These are phyloP conservation scores for Aspergillus biplanus DNA, from an alignment of 495 filamentous ascomycete species.

Conservation along the genomic window DNA sequence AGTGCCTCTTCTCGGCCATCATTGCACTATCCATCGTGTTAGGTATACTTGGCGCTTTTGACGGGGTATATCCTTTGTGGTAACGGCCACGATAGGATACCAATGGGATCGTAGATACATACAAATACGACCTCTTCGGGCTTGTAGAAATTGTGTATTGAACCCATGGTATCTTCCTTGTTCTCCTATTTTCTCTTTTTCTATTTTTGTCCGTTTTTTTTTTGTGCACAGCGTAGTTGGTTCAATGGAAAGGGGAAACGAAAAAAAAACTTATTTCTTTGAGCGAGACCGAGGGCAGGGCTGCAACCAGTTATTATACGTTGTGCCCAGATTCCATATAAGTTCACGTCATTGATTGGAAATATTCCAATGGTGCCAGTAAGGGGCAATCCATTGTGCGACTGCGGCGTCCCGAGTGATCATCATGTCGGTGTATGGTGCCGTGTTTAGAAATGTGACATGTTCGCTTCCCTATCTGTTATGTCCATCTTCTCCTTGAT, in stretches of 20 bases:
- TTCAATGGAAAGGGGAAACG: no score
- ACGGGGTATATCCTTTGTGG: no score
- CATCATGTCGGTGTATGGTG: no score
- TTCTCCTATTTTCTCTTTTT: neutral
- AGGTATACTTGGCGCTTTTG: no score
- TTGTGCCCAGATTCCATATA: neutral
- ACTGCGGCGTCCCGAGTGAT: neutral
- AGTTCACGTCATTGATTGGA: neutral
- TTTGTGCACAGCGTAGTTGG: no score
- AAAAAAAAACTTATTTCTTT: no score
- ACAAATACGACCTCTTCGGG: slow-evolving; percentile 19
- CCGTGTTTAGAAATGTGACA: neutral
- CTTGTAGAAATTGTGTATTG: slow-evolving; percentile 17
- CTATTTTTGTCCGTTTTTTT: no score
- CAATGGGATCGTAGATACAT: neutral
- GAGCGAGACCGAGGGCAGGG: neutral
- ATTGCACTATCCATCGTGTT: slow-evolving; percentile 36
- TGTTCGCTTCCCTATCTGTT: neutral
- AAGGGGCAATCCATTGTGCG: neutral
- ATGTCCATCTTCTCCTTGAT: neutral
- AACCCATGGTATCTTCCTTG: neutral
- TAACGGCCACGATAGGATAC: no score
- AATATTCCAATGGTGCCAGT: neutral
- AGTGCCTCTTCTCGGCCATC: slow-evolving; percentile 73
- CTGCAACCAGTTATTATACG: neutral